phyloP scores from a whole-genome alignment of 148 eudicot species.

The Persicaria maculosa region DNA sequence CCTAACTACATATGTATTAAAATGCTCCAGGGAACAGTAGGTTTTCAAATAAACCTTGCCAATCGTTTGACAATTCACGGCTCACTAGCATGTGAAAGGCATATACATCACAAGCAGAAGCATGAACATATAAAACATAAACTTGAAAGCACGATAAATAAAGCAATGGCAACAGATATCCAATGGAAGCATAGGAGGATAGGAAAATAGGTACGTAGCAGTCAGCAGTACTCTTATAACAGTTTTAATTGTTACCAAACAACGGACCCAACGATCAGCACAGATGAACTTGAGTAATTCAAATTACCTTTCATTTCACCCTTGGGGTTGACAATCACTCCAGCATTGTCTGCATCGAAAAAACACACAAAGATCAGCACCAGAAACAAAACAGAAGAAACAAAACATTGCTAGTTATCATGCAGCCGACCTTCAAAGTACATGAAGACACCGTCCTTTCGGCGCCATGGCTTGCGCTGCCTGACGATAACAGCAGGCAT shows the following conservation, averaged over 20 bases:
- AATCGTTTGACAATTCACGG: neutral
- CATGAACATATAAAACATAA: neutral
- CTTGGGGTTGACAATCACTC: constrained; percentile 27
- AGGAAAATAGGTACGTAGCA: neutral
- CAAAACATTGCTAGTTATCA: neutral
- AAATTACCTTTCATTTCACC: constrained; percentile 27
- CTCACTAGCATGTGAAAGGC: neutral
- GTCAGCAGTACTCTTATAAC: neutral
- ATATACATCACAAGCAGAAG: neutral
- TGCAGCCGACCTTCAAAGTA: constrained; percentile 45
- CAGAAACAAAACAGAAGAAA: neutral
- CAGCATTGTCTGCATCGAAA: constrained; percentile 25
- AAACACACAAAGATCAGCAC: constrained; percentile 11
- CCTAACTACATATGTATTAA: neutral
- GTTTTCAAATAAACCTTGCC: neutral
- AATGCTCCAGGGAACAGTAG: neutral
- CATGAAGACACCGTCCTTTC: constrained; percentile 65
- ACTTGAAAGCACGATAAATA: neutral
- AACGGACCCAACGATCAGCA: neutral
- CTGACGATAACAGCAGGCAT: constrained; percentile 61
- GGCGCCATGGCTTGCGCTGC: constrained; percentile 70
- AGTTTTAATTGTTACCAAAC: neutral
- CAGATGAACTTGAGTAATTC: neutral
- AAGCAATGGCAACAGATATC: neutral
- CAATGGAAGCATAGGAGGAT: neutral